Evolutionary conservation across 805 yeast genomes (phyloP), one percentile per base, ranked within the genome.

Genomic region (Saccharomycopsis lassenensis): DNA sequence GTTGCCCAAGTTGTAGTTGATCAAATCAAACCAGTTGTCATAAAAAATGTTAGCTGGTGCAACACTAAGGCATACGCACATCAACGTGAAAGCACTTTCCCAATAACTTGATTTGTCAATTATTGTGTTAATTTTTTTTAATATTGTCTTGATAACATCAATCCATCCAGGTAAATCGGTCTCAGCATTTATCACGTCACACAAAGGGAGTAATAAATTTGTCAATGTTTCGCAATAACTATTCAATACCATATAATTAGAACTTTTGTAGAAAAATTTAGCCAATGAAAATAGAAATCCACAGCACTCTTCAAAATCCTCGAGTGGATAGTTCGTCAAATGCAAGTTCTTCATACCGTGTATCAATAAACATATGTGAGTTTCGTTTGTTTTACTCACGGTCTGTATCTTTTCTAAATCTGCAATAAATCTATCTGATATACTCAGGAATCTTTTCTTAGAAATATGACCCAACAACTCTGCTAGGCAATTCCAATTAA

Each of bases 81-180:
- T 71, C 31, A 89, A 51, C 22, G 77, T 71, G 32, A 80, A 65
- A 4, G 83, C 71, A 35, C 71, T 63, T 6, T 72, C 67, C 94
- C 95, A 85, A 39, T 61, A 67, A 46, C 63, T 67, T 16, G 46
- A 66, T 40, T 56, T 66, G 19, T 42, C 43, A 21, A 42, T 36
- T 15, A 42, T 33, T 5, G 28, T 5, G 20, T 67, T 60, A 68
- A 64, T 33, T 59, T 69, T 38, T 11, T 63, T 56, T 52, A 70
- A 76, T 10, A 89, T 72, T 14, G 64, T 59, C 16, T 69, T 69
- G 36, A 85, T 71, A 0, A 95, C 91, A 27, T 75, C 82, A 0
- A 78, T 76, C 99, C 98, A 91, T 1, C 80, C 74, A 3, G 98
- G 98, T 54, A 89, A 94, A 50, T 91, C 89, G 1, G 85, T 87